Evolutionary conservation across 495 filamentous ascomycete genomes (phyloP), one percentile per base, ranked within the genome.

Genomic region (Hypoxylon rickii): DNA sequence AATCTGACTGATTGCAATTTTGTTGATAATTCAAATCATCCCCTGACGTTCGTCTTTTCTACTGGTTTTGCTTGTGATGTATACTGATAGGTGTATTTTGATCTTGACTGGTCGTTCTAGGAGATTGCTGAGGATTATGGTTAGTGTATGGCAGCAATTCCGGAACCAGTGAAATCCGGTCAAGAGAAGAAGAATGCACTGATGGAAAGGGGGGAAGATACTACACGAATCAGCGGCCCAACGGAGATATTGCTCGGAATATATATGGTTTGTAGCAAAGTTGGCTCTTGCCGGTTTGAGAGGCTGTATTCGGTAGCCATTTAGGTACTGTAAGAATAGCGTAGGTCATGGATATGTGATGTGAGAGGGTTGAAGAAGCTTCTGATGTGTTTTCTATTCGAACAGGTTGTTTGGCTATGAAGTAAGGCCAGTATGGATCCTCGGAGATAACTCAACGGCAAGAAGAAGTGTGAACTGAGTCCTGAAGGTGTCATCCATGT

Each of bases 281-380:
- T 60, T 49, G 49, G 56, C 38, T 43, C 55, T 52, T 53, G 48
- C 55, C 55, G 26, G 10, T 32, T 17, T 33, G 38, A 47, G 18
- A 33, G 20, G 24, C 16, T 19, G 13, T 12, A 7, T 17, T 34
- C 37, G 36, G 21, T 19, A 40, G 43, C 38, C 44, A 54, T 60
- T 19, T 60, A 53, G 56, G 56, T 49, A 24, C 29, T 11, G 12
- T 52, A 33, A 49, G 21, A 29, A 19, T 10, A 37, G 22, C 37
- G 45, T 39, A 43, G 37, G 38, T 48, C 29, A 47, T 19, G 24
- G 31, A 37, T n/a, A n/a, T n/a, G n/a, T n/a, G n/a, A n/a, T n/a
- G n/a, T n/a, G n/a, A n/a, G n/a, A n/a, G n/a, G n/a, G n/a, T n/a
- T n/a, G n/a, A n/a, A n/a, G n/a, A n/a, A n/a, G n/a, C n/a, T n/a